Base-by-base conservation (phyloP, 257 asterid genomes). In the Lantana camara region DNA sequence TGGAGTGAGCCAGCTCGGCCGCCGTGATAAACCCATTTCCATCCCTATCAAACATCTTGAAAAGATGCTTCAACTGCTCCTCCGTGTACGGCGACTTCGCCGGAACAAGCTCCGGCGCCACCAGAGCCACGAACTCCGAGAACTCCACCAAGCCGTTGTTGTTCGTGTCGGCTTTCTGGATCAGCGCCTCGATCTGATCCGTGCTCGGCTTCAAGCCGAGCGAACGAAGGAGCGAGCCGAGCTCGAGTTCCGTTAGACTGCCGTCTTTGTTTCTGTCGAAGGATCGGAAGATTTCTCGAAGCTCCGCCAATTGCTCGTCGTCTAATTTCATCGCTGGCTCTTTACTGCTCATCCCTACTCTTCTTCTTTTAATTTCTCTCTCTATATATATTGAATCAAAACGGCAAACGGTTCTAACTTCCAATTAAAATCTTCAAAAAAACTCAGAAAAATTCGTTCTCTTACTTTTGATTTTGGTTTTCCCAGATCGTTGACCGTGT, bases 1-100 rank as follows among this genome's bases (percentile, higher is more conserved):
- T 91, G 9, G 98, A 91, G 77, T 86, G 98, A 17, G 95, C 98
- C 81, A 91, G 79, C 78, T 91, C 96, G 0, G 95, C 96, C 37
- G 96, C 96, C 12, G 98, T 91, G 27, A 91, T 88, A 55, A 63
- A 91, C 0, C 95, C 98, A 52, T 89, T 85, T 9, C 96, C 96
- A n/a, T 91, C 96, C 14, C 96, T 77, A 53, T 91, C 96, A 21
- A 91, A 91, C 85, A 91, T 77, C 76, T 70, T 73, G 49, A 91
- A 91, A 41, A 91, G 71, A 54, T 86, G 96, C 81, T 68, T 83
- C 79, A 91, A 49, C 74, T 91, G 96, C 9, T 91, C 98, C 74
- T 91, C 98, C 20, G 89, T 77, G 84, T 91, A 91, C 3, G 96
- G 97, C 10, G 96, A 89, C 71, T 89, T 85, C 12, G 80, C 89